A percentile compares a stretch with the other conserved stretches of the same genome.
Conservation (phyloP, 768 basidiomycete species). For the Kwoniella heveanensis region DNA sequence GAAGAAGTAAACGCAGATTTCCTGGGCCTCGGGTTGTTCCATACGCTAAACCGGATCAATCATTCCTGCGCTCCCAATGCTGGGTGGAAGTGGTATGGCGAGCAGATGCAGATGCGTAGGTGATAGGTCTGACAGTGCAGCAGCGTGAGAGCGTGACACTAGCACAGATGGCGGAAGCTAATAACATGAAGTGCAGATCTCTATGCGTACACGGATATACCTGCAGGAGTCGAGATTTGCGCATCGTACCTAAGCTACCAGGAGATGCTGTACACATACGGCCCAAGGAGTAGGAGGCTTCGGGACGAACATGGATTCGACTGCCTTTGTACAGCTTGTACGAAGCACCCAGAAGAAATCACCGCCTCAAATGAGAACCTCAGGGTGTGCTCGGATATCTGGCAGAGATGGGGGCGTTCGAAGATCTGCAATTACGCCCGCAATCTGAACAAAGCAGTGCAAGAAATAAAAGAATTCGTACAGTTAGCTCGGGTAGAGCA, state of each 20-base stretch:
- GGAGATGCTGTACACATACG: background rate
- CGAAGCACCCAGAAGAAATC: background rate
- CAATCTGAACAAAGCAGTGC: background rate
- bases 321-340: slow-evolving; percentile 19
- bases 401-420: background rate
- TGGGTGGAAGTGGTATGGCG: slow-evolving; percentile 20
- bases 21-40: slow-evolving; percentile 13
- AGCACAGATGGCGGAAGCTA: too few relatives aligned
- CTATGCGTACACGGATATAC: slow-evolving; percentile 16
- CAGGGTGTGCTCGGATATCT: background rate
- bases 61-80: slow-evolving; percentile 24
- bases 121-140: too few relatives aligned
- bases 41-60: slow-evolving; percentile 15
- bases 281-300: background rate
- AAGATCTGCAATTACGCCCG: background rate
- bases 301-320: slow-evolving; percentile 5
- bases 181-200: too few relatives aligned
- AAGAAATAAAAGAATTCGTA: background rate
- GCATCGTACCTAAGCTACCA: slow-evolving; percentile 15
- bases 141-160: too few relatives aligned
- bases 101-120: slow-evolving; percentile 18
- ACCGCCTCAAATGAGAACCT: background rate
- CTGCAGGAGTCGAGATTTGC: slow-evolving; percentile 13
- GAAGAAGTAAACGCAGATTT: background rate
- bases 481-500: background rate